Evolutionary conservation across 75 land plant species (phyloP).

Genomic region (Ceratopteris richardii): DNA sequence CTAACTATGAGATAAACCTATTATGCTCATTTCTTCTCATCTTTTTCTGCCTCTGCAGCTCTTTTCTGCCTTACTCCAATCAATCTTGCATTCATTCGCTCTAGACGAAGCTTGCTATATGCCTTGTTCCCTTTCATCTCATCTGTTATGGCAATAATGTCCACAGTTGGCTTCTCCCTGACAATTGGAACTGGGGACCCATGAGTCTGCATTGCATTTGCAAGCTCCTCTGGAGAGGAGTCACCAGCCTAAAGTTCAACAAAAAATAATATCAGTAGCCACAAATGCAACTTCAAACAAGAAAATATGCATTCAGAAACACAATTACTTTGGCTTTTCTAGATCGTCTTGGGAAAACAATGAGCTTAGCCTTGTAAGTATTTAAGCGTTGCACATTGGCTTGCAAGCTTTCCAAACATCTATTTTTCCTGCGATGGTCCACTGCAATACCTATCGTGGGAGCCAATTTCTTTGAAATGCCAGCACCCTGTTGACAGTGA

Average conservation of each 20-base stretch:
- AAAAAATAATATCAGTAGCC: too few relatives aligned
- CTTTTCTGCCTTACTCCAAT: constrained; percentile 36
- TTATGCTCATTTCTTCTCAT: constrained; percentile 47
- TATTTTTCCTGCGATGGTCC: constrained; percentile 27
- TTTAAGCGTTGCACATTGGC: constrained; percentile 29
- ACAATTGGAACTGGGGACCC: constrained; percentile 27
- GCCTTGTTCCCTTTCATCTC: constrained; percentile 52
- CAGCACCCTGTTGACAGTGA: too few relatives aligned
- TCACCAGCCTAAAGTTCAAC: constrained; percentile 36
- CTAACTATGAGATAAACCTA: too few relatives aligned
- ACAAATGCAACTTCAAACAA: too few relatives aligned
- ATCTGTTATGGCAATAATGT: constrained; percentile 31
- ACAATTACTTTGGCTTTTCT: constrained; percentile 10
- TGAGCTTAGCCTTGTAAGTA: constrained; percentile 34
- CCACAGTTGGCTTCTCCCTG: constrained; percentile 20
- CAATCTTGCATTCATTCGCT: constrained; percentile 47
- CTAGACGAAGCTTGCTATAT: constrained; percentile 44
- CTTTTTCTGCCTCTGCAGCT: constrained; percentile 35
- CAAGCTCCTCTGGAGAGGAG: constrained; percentile 22
- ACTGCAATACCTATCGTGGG: constrained; percentile 37
- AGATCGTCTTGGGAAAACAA: constrained; percentile 33
- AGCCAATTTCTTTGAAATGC: constrained; percentile 21
- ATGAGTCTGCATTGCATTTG: constrained; percentile 24
- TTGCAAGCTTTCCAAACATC: constrained; percentile 28
- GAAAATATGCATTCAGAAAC: too few relatives aligned